These are phyloP conservation scores for Chimonanthus salicifolius DNA, from an alignment of 164 flowering plant species.

Conservation along the genomic window DNA sequence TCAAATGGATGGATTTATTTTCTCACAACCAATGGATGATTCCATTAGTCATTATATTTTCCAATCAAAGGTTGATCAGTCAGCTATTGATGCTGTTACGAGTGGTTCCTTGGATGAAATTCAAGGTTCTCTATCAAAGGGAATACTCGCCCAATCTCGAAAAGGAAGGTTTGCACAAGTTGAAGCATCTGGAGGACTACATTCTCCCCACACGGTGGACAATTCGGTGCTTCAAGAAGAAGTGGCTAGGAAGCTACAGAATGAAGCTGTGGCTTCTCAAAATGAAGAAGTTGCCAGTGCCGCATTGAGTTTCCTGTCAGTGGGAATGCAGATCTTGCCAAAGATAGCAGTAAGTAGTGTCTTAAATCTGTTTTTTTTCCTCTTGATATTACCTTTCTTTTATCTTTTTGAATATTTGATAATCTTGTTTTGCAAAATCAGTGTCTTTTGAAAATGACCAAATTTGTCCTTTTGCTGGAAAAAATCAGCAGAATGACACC, in stretches of 20 bases:
- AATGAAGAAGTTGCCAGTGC: constrained; percentile 9
- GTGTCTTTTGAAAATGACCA: too few species aligned
- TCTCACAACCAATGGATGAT: constrained; percentile 16
- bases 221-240: constrained; percentile 13
- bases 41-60: constrained; percentile 14
- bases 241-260: constrained; percentile 13
- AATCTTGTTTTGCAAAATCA: too few species aligned
- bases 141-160: constrained; percentile 18
- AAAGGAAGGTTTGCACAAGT: constrained; percentile 15
- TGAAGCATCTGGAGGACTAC: constrained; percentile 10
- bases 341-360: too few species aligned
- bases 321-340: constrained; percentile 30
- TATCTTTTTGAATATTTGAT: too few species aligned
- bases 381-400: neutral
- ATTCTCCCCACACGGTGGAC: constrained; percentile 15
- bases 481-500: too few species aligned
- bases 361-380: neutral
- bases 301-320: constrained; percentile 23
- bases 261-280: too few species aligned
- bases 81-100: constrained; percentile 17
- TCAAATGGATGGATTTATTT: constrained; percentile 10
- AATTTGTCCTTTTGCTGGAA: too few species aligned
- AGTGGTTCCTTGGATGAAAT: constrained; percentile 14
- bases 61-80: constrained; percentile 21
- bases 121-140: constrained; percentile 14